Percentiles rank a stretch among this genome's conserved stretches.
Evolutionary conservation across 2,329 filamentous ascomycete species (phyloP).

Genomic region (Chalaropsis thielavioides): DNA sequence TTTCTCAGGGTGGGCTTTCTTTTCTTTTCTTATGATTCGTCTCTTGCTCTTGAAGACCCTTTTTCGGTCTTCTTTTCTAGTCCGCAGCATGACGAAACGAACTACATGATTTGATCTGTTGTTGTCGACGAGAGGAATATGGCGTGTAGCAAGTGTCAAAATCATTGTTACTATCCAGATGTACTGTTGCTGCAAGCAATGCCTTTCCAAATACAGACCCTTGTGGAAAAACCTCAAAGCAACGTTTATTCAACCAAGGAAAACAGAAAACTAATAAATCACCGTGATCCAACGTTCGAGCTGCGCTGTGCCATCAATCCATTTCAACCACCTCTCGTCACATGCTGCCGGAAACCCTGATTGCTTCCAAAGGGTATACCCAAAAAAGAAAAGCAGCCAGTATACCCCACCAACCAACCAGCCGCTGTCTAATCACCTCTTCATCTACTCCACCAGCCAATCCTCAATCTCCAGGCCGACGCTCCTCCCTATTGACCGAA

Average conservation of each 20-base stretch:
- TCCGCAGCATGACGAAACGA: not conserved
- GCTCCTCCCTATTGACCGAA: constrained; percentile 53
- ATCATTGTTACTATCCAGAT: not conserved
- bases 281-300: not conserved
- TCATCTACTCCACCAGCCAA: constrained; percentile 49
- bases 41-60: constrained; percentile 5
- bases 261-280: constrained; percentile 1
- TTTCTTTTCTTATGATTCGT: constrained; percentile 7
- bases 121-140: not conserved
- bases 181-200: not conserved
- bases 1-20: not conserved
- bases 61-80: not conserved
- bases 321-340: not conserved
- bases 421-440: not conserved
- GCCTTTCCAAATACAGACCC: not conserved
- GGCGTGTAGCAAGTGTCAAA: not conserved
- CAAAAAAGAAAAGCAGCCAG: not conserved
- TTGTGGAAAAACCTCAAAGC: not conserved
- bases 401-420: not conserved
- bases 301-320: not conserved
- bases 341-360: constrained; percentile 9
- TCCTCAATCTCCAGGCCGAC: constrained; percentile 69
- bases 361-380: constrained; percentile 1
- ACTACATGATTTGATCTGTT: not conserved
- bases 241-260: not conserved